These are phyloP conservation scores for Leucosporidium scottii DNA, from an alignment of 768 basidiomycete genomes.

Conservation along the genomic window DNA sequence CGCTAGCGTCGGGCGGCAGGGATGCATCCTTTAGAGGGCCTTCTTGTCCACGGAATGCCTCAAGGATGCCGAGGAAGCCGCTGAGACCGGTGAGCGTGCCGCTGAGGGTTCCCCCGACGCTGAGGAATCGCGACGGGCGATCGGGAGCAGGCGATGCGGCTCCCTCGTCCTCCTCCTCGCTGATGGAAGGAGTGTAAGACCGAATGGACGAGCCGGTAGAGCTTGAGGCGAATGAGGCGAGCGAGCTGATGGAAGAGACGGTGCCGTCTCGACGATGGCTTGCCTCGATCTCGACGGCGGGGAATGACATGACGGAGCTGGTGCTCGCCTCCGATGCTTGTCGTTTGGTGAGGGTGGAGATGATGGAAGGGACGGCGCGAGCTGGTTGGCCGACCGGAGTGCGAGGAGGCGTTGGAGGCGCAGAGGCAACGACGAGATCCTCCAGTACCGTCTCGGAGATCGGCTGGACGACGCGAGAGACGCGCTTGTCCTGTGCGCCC, in stretches of 20 bases:
- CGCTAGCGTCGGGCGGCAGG: not conserved
- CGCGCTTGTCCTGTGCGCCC: constrained; percentile 6
- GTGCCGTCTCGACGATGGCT: constrained; percentile 5
- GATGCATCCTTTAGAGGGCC: too few species aligned
- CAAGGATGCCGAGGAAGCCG: too few species aligned
- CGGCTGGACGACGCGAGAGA: not conserved
- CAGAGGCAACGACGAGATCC: constrained; percentile 14
- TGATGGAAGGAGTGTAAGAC: not conserved
- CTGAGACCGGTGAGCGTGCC: not conserved
- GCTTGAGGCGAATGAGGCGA: not conserved
- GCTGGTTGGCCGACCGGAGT: not conserved
- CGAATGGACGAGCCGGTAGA: not conserved
- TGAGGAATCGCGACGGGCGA: not conserved
- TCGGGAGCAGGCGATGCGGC: not conserved
- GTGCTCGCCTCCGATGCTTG: constrained; percentile 12
- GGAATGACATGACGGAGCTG: not conserved
- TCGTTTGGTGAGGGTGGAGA: constrained; percentile 4
- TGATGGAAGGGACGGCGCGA: constrained; percentile 18
- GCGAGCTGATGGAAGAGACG: constrained; percentile 10
- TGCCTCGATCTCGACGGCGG: not conserved
- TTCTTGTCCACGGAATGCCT: too few species aligned
- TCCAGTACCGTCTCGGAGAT: constrained; percentile 6
- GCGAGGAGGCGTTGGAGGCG: not conserved
- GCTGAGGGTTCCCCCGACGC: not conserved
- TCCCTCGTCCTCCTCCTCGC: not conserved